Evolutionary conservation across 1,139 yeast species (phyloP).

Genomic region (Sugiyamaella sp.): DNA sequence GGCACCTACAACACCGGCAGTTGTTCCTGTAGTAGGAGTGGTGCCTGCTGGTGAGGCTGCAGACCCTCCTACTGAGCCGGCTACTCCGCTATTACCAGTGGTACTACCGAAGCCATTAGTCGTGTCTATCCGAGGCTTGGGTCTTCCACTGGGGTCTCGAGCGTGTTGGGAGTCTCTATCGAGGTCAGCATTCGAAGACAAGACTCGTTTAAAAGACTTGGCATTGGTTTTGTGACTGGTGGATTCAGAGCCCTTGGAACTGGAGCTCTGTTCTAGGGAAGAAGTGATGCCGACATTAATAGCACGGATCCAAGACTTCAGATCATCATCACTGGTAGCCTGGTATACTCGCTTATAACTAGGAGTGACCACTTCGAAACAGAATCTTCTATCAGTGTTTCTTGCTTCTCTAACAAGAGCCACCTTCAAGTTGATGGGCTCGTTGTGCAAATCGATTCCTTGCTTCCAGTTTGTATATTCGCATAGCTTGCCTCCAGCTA

Average conservation of each 20-base stretch:
- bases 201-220: conserved; percentile 11
- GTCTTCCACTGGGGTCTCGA: not conserved
- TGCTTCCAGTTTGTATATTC: conserved; percentile 86
- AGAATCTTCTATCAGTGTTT: conserved; percentile 52
- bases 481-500: conserved; percentile 64
- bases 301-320: conserved; percentile 69
- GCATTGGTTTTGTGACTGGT: not conserved
- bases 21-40: not conserved
- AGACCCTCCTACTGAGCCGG: not conserved
- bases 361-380: conserved; percentile 80
- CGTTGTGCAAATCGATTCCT: conserved; percentile 62
- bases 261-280: conserved; percentile 32
- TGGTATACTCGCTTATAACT: conserved; percentile 75
- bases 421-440: conserved; percentile 73
- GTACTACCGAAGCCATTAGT: not conserved
- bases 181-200: conserved; percentile 8
- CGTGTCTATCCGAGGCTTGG: not conserved
- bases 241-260: conserved; percentile 1
- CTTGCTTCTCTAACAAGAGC: conserved; percentile 63
- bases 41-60: not conserved
- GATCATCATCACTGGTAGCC: conserved; percentile 70
- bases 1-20: not conserved
- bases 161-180: not conserved
- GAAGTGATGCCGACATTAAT: conserved; percentile 46
- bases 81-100: not conserved